Evolutionary conservation across 1,284 basidiomycete genomes (phyloP).

Genomic region (Sanghuangporus weigelae): DNA sequence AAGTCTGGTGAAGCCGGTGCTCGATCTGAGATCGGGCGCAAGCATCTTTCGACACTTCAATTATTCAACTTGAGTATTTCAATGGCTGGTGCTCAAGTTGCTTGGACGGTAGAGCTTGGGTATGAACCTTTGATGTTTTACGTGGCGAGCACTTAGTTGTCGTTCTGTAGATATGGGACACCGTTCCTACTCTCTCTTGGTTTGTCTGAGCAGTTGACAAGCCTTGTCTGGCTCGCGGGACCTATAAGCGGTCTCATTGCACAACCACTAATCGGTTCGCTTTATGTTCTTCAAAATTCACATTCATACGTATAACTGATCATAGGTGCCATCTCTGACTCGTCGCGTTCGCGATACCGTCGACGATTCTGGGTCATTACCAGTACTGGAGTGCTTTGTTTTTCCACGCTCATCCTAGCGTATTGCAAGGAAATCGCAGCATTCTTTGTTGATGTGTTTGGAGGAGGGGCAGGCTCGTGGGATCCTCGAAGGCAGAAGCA

Average conservation of each 20-base stretch:
- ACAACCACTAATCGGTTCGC: constrained; percentile 87
- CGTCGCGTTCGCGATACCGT: constrained; percentile 83
- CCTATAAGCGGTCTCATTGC: constrained; percentile 91
- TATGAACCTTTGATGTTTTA: constrained; percentile 26
- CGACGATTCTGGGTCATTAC: constrained; percentile 86
- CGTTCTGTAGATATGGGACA: constrained; percentile 76
- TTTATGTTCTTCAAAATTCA: not conserved
- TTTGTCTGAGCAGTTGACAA: constrained; percentile 85
- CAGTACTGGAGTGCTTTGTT: constrained; percentile 70
- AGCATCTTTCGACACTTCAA: constrained; percentile 60
- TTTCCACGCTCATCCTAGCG: constrained; percentile 75
- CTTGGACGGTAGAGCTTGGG: constrained; percentile 91
- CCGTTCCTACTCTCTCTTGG: constrained; percentile 90
- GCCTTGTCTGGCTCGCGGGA: constrained; percentile 95
- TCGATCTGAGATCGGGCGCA: constrained; percentile 23
- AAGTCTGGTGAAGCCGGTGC: not conserved
- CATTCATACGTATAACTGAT: not conserved
- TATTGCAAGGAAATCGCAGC: constrained; percentile 77
- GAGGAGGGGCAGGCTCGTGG: constrained; percentile 83
- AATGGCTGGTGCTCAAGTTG: constrained; percentile 90
- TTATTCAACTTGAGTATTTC: constrained; percentile 73
- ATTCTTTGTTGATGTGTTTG: constrained; percentile 74
- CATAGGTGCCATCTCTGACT: constrained; percentile 87
- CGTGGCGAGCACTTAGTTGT: constrained; percentile 26
- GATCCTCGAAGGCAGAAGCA: constrained; percentile 68